Conservation (phyloP, 768 basidiomycete genomes). For the Thelephora ganbajun region DNA sequence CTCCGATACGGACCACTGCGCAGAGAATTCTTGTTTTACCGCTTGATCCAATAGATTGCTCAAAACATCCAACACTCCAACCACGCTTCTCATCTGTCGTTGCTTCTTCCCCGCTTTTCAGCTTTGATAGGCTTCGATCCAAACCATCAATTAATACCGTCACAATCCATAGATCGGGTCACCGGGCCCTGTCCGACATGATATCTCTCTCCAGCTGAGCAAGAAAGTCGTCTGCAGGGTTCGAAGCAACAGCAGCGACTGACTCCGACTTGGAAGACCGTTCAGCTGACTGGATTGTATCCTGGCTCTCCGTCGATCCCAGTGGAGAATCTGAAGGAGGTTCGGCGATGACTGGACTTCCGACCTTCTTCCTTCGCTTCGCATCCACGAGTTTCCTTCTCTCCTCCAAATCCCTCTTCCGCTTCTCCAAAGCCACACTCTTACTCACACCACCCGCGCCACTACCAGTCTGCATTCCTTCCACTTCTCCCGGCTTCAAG, state of each 20-base stretch:
- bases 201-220: conserved; percentile 55
- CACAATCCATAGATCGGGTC: too few species aligned
- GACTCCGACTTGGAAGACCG: neutral
- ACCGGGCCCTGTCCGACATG: too few species aligned
- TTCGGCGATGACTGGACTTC: conserved; percentile 3
- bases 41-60: too few species aligned
- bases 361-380: conserved; percentile 44
- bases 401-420: conserved; percentile 63
- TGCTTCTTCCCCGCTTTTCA: too few species aligned
- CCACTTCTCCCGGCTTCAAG: conserved; percentile 54
- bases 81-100: too few species aligned
- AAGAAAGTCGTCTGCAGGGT: conserved; percentile 51
- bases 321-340: neutral
- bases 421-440: conserved; percentile 57
- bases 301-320: neutral
- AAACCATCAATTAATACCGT: too few species aligned
- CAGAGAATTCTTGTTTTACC: too few species aligned
- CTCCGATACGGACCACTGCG: too few species aligned
- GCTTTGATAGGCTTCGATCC: too few species aligned
- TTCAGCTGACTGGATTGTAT: neutral
- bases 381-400: conserved; percentile 44
- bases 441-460: conserved; percentile 8
- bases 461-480: conserved; percentile 45
- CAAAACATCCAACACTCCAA: too few species aligned
- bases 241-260: neutral